Base-by-base conservation (phyloP, 2,329 filamentous ascomycete species). In the Neoscytalidium dimidiatum region DNA sequence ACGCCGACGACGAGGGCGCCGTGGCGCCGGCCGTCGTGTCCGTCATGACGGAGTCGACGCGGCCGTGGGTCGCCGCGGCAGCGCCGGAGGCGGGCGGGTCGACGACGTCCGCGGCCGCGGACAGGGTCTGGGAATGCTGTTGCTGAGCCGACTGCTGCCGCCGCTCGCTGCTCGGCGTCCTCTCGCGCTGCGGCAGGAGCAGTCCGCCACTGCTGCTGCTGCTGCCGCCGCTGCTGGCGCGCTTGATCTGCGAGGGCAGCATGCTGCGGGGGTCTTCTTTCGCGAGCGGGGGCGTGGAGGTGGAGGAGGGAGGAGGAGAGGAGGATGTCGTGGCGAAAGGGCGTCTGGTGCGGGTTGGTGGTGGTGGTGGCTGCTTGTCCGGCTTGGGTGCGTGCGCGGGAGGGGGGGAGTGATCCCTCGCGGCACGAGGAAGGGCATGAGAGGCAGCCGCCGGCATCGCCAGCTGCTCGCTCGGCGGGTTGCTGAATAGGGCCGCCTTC, bases 401-500 rank as follows among this genome's bases (percentile, higher is more conserved):
- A n/a, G n/a, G n/a, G n/a, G n/a, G n/a, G n/a, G n/a, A n/a, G n/a
- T n/a, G n/a, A n/a, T 23, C 13, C 5, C 14, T n/a, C 13, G 21
- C 29, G 11, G 49, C n/a, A 3, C 28, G n/a, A 11, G n/a, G 28
- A 28, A 9, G 3, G 28, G 9, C 28, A 8, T 23, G 4, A 29
- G 26, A 3, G 9, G 1, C 46, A 33, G 49, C 26, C 44, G 65
- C 38, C 17, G 61, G 52, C 26, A 61, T 44, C 14, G 53, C 44
- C 8, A 41, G 35, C 31, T 21, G 35, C 31, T 21, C 17, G 14
- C 51, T 61, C 17, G 65, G 61, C 38, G 65, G 65, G 41, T 66
- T 66, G 29, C 60, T 66, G 19, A 66, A 66, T 14, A 64, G 53
- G 19, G 65, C 65, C 7, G 65, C 65, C 33, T 60, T 66, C 1